These are phyloP conservation scores for Drechmeria coniospora DNA, from an alignment of 2,329 filamentous ascomycete species.

Conservation along the genomic window DNA sequence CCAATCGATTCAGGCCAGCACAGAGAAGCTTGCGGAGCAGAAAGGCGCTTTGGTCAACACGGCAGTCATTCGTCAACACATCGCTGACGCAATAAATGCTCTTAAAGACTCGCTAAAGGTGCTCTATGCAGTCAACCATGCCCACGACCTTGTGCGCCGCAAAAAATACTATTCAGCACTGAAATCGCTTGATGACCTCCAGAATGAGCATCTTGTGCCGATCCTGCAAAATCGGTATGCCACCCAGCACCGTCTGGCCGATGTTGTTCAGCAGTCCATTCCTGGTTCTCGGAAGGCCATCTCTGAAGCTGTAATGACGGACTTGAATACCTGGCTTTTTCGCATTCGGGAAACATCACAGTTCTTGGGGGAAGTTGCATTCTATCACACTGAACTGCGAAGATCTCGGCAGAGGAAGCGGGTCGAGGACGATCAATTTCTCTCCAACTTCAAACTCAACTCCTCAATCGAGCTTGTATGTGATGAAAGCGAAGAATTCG, in stretches of 20 bases:
- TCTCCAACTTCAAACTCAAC: constrained; percentile 79
- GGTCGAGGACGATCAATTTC: constrained; percentile 56
- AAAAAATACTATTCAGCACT: constrained; percentile 94
- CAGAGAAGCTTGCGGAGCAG: constrained; percentile 83
- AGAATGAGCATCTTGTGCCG: constrained; percentile 77
- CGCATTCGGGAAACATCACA: constrained; percentile 91
- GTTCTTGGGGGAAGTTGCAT: constrained; percentile 87
- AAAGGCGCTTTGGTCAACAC: constrained; percentile 92
- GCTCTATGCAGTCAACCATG: constrained; percentile 79
- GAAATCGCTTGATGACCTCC: constrained; percentile 84
- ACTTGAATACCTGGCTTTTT: constrained; percentile 93
- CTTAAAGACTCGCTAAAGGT: constrained; percentile 87
- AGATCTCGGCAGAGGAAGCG: constrained; percentile 71
- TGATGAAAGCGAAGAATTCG: constrained; percentile 90
- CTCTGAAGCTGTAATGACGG: constrained; percentile 90
- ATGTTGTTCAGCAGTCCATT: constrained; percentile 90
- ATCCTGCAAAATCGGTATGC: constrained; percentile 69
- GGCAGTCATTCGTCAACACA: constrained; percentile 81
- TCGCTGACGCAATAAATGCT: constrained; percentile 79
- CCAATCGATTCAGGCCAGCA: constrained; percentile 87
- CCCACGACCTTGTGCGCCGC: constrained; percentile 78
- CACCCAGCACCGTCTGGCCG: constrained; percentile 85
- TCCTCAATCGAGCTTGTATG: constrained; percentile 91
- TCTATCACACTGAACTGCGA: constrained; percentile 87
- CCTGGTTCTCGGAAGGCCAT: constrained; percentile 85